Conservation (phyloP, 176 grass and related monocot genomes). For the Musa troglodytarum region DNA sequence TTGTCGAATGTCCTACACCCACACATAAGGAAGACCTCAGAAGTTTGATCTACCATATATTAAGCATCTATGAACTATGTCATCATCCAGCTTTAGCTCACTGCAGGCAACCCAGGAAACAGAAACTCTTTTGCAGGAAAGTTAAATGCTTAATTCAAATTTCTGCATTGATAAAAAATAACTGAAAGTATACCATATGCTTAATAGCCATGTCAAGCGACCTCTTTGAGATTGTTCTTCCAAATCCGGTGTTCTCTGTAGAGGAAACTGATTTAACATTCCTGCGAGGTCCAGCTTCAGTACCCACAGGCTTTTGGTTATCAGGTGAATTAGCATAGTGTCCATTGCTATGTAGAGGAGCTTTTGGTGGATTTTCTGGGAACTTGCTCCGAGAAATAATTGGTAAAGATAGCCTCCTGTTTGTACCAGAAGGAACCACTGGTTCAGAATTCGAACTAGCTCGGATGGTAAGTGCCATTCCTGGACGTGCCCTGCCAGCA, state of each 20-base stretch:
- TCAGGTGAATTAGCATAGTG: conserved; percentile 33
- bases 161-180: not conserved
- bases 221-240: conserved; percentile 90
- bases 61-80: not conserved
- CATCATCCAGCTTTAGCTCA: not conserved
- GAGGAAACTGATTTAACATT: conserved; percentile 21
- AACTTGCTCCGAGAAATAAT: conserved; percentile 65
- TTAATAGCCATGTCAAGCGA: conserved; percentile 96
- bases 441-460: conserved; percentile 42
- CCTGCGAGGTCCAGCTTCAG: conserved; percentile 42
- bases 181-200: conserved; percentile 70
- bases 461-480: conserved; percentile 31
- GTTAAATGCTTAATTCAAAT: not conserved
- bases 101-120: not conserved
- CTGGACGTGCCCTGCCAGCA: conserved; percentile 57
- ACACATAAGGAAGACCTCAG: not conserved
- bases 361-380: conserved; percentile 51
- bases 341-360: conserved; percentile 42
- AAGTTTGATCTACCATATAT: not conserved
- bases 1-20: conserved; percentile 72
- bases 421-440: conserved; percentile 30
- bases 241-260: conserved; percentile 63
- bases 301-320: conserved; percentile 23
- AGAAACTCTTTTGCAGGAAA: not conserved
- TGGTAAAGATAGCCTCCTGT: conserved; percentile 58